phyloP scores from a whole-genome alignment of 148 eudicot species.

The Mesembryanthemum crystallinum region DNA sequence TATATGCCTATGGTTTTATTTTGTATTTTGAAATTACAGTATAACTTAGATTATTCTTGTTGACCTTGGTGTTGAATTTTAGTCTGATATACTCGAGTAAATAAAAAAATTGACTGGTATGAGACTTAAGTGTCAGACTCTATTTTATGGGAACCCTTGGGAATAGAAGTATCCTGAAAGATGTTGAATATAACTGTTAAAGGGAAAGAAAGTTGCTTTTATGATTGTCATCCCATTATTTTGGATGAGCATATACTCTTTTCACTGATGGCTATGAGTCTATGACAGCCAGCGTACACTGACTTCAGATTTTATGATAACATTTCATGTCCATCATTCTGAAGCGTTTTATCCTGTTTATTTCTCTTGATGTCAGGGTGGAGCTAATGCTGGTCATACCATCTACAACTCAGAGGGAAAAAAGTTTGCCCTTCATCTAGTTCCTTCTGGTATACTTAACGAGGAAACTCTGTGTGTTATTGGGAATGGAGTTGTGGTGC shows the following conservation, averaged over 20 bases:
- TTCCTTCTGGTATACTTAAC: constrained; percentile 94
- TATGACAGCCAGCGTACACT: neutral
- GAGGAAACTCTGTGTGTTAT: constrained; percentile 84
- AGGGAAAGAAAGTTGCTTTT: neutral
- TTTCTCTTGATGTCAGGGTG: constrained; percentile 52
- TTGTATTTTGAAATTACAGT: neutral
- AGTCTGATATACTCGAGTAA: neutral
- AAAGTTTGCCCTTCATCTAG: constrained; percentile 92
- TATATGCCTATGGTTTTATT: neutral
- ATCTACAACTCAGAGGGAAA: constrained; percentile 93
- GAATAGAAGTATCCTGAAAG: neutral
- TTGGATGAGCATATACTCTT: neutral
- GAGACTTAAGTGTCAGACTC: neutral
- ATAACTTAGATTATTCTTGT: neutral
- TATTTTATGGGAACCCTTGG: neutral
- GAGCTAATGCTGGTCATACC: constrained; percentile 98
- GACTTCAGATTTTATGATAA: neutral
- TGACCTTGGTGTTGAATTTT: neutral
- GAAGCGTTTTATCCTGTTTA: neutral
- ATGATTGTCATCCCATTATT: neutral
- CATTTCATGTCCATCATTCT: neutral
- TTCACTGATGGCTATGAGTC: neutral
- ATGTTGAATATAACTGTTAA: neutral
- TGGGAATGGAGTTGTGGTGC: constrained; percentile 95
- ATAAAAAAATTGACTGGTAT: too few species aligned